These are phyloP conservation scores for Xylaria sp. DNA, from an alignment of 2,329 filamentous ascomycete genomes.

Conservation along the genomic window DNA sequence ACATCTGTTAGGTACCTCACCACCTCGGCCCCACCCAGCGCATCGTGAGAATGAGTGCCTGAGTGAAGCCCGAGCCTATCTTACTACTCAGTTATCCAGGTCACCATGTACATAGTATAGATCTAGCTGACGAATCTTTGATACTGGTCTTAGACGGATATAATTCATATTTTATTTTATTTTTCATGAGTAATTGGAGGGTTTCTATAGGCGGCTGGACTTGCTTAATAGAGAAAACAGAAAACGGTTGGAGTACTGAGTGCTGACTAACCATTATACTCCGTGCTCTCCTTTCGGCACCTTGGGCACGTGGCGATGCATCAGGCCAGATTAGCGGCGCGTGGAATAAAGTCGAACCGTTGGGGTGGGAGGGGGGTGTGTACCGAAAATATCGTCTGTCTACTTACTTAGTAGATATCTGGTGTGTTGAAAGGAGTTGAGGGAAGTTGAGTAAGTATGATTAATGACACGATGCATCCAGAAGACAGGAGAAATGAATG, in stretches of 20 bases:
- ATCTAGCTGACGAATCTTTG: not conserved
- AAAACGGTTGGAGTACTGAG: not conserved
- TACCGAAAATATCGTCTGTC: not conserved
- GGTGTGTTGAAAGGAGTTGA: not conserved
- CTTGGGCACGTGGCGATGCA: slow-evolving; percentile 8
- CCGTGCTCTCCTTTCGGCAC: slow-evolving; percentile 6
- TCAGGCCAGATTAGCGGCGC: not conserved
- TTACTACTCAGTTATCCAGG: not conserved
- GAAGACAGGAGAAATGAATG: slow-evolving; percentile 17
- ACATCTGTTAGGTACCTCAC: slow-evolving; percentile 8
- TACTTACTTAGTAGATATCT: not conserved
- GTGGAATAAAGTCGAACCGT: slow-evolving; percentile 9
- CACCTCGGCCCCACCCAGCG: slow-evolving; percentile 13
- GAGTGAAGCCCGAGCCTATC: not conserved
- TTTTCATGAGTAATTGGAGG: not conserved
- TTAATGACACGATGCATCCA: slow-evolving; percentile 8
- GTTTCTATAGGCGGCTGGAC: not conserved
- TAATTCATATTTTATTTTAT: not conserved
- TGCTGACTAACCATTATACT: not conserved
- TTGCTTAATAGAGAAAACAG: not conserved
- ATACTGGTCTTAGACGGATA: not conserved
- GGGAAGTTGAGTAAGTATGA: slow-evolving; percentile 11
- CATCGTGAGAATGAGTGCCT: not conserved
- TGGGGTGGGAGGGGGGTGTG: too few relatives aligned
- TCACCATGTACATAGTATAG: not conserved